Evolutionary conservation across 176 grass and related monocot species (phyloP), one percentile per base, ranked within the genome.

Genomic region (Oryza glumipatula): DNA sequence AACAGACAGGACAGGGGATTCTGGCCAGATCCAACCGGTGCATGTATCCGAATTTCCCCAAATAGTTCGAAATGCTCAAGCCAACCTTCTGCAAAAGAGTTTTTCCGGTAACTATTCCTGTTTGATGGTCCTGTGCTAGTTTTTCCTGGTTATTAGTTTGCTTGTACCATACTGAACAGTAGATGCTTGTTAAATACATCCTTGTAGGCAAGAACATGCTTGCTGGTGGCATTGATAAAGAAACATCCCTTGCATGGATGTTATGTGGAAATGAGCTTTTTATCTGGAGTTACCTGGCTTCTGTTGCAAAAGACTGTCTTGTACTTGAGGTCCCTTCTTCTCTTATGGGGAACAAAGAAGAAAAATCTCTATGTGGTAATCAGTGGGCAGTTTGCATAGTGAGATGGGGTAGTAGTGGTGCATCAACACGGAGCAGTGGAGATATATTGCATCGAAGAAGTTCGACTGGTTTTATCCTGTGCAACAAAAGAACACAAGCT

Each of bases 161-260:
- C 73, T 79, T 67, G 63, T 28, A 86, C 44, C 76, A 51, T 90
- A 69, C 80, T 88, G 67, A 92, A 65, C 36, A 17, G 15, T 46
- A 48, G 28, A 45, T 48, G 52, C 21, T 35, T 78, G 26, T 76
- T 72, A 28, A 60, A 60, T 68, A 33, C 56, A 64, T 83, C 79
- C 41, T 86, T 91, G 91, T 76, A 99, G 93, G 89, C 67, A 94
- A 83, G 64, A 94, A 47, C 66, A 17, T 83, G 67, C 68, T 96
- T 87, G 74, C 77, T 54, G 96, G 96, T 74, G 91, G 93, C 26
- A 91, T 99, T 86, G 93, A 96, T 72, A 91, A 92, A 61, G 96
- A 85, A 83, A 91, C 91, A 81, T 94, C 83, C 26, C 88, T 96
- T 82, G 83, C 93, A 28, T 99, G 96, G 96, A 94, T 96, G 86